Percentiles rank a stretch among this genome's conserved stretches.
phyloP scores from a whole-genome alignment of 495 filamentous ascomycete genomes.

The Physcia stellaris region DNA sequence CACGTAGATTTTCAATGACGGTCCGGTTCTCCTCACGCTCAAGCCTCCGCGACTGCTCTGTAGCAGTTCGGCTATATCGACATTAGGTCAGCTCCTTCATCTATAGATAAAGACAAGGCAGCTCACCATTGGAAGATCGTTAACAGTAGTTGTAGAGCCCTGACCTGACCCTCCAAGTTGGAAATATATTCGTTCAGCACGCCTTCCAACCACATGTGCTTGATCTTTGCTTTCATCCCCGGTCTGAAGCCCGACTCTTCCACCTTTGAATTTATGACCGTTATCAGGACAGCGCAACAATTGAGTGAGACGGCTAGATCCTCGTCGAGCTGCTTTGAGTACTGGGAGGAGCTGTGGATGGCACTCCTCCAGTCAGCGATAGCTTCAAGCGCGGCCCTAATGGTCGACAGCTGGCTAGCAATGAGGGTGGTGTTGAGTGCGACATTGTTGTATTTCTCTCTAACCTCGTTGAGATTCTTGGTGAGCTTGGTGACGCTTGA shows the following conservation, averaged over 20 bases:
- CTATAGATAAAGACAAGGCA: neutral
- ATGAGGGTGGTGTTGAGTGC: conserved; percentile 13
- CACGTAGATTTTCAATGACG: conserved; percentile 10
- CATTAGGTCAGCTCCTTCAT: neutral
- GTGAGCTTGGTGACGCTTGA: conserved; percentile 9
- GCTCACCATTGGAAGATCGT: conserved; percentile 10
- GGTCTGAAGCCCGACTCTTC: conserved; percentile 10
- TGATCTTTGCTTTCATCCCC: conserved; percentile 10
- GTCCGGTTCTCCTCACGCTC: conserved; percentile 3
- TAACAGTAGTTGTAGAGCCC: conserved; percentile 13
- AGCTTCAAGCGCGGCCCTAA: conserved; percentile 11
- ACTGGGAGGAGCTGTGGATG: neutral
- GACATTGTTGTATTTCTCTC: conserved; percentile 10
- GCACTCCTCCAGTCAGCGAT: conserved; percentile 9
- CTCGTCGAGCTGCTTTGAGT: conserved; percentile 9
- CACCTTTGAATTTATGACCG: conserved; percentile 11
- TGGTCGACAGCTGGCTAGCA: conserved; percentile 12
- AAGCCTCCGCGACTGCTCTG: conserved; percentile 9
- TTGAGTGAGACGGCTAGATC: conserved; percentile 10
- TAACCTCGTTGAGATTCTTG: conserved; percentile 11
- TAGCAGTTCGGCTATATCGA: conserved; percentile 5
- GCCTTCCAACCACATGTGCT: conserved; percentile 10
- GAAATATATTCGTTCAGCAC: conserved; percentile 12
- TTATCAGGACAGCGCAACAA: conserved; percentile 13
- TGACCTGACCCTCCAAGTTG: conserved; percentile 12